Evolutionary conservation across 192 early-diverging fungal species (phyloP).

Genomic region (Gigaspora rosea): DNA sequence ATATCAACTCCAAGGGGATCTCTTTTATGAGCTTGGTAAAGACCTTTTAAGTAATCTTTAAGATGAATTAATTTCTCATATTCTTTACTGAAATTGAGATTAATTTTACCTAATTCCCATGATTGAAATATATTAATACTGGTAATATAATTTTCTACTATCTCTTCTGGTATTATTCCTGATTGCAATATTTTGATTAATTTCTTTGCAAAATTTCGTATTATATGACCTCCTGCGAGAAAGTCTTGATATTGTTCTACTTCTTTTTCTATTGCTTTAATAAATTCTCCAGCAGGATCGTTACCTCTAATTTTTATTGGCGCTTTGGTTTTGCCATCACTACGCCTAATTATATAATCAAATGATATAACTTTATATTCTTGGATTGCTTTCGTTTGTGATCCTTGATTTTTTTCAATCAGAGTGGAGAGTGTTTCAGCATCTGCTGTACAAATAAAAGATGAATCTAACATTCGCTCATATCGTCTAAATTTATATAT

Average conservation of each 20-base stretch:
- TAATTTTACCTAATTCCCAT: conserved; percentile 6
- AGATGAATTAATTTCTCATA: conserved; percentile 11
- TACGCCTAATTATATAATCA: neutral
- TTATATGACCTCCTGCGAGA: neutral
- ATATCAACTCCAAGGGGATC: conserved; percentile 8
- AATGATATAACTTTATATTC: neutral
- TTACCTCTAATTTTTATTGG: conserved; percentile 4
- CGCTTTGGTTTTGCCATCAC: conserved; percentile 1
- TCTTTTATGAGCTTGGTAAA: conserved; percentile 14
- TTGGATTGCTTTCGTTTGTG: neutral
- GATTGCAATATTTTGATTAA: conserved; percentile 12
- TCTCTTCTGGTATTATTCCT: conserved; percentile 7
- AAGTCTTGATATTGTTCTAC: too few species aligned
- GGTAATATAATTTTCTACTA: neutral
- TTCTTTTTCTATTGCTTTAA: neutral
- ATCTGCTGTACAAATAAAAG: neutral
- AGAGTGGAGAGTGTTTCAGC: neutral
- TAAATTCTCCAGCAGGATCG: conserved; percentile 11
- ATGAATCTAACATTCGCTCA: too few species aligned
- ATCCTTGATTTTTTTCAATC: conserved; percentile 13
- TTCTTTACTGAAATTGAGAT: conserved; percentile 9
- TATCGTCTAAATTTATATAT: too few species aligned
- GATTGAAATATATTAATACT: conserved; percentile 6
- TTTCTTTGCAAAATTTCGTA: neutral
- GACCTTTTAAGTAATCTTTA: conserved; percentile 16